These are phyloP conservation scores for Diaporthe vaccinii DNA, from an alignment of 2,329 filamentous ascomycete genomes.

Conservation along the genomic window DNA sequence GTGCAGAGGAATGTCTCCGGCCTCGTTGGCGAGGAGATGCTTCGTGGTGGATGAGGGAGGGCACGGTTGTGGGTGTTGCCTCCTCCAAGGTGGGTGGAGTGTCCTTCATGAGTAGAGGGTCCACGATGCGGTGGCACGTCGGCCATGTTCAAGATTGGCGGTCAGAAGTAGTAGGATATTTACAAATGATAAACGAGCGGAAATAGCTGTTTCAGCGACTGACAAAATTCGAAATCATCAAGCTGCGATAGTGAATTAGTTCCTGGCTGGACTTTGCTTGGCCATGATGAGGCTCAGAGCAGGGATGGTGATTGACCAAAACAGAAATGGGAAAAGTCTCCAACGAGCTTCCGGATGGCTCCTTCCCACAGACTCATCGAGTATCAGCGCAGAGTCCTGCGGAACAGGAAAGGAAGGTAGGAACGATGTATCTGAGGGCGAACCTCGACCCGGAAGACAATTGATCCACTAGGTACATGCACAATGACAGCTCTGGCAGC, in stretches of 20 bases:
- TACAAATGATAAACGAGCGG: constrained; percentile 7
- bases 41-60: not conserved
- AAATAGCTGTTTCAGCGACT: not conserved
- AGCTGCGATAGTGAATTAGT: not conserved
- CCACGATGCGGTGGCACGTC: not conserved
- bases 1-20: constrained; percentile 63
- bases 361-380: not conserved
- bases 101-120: not conserved
- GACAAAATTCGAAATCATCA: not conserved
- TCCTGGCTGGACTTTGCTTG: not conserved
- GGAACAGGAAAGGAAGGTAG: not conserved
- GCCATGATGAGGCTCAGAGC: not conserved
- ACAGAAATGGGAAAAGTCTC: too few species aligned
- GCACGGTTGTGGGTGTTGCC: not conserved
- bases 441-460: not conserved
- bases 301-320: not conserved
- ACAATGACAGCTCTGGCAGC: not conserved
- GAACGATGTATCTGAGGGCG: not conserved
- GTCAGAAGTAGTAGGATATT: not conserved
- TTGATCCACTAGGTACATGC: not conserved
- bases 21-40: not conserved
- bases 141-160: constrained; percentile 13
- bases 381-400: not conserved
- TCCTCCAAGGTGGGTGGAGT: not conserved
- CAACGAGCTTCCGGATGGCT: not conserved